Evolutionary conservation across 2,329 filamentous ascomycete genomes (phyloP).

Genomic region (Ophiocordyceps camponoti-leonardi): DNA sequence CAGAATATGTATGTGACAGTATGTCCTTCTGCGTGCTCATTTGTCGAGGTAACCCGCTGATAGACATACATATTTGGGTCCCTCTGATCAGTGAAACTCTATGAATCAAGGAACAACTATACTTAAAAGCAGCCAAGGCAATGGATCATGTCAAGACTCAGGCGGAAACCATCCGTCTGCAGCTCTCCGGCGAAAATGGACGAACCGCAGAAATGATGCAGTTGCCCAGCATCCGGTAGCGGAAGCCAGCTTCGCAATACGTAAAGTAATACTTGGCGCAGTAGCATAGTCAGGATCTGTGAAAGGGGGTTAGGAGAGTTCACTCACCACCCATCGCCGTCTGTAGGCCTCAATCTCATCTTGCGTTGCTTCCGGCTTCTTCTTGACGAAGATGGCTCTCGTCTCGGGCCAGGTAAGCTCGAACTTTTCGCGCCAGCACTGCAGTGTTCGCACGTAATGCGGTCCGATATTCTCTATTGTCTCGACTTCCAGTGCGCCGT

Average conservation of each 20-base stretch:
- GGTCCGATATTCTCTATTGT: slow-evolving; percentile 54
- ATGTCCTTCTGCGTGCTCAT: too few relatives aligned
- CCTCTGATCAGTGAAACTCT: too few relatives aligned
- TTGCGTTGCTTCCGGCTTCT: slow-evolving; percentile 39
- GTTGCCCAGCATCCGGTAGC: background rate
- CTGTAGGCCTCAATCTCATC: slow-evolving; percentile 48
- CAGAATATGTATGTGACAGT: too few relatives aligned
- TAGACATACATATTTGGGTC: too few relatives aligned
- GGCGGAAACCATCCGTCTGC: background rate
- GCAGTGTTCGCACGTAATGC: slow-evolving; percentile 52
- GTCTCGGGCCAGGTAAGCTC: slow-evolving; percentile 12
- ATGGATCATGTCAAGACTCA: background rate
- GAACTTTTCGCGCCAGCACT: slow-evolving; percentile 51
- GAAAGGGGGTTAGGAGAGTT: background rate
- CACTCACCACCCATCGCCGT: slow-evolving; percentile 49
- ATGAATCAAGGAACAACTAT: background rate
- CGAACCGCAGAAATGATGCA: background rate
- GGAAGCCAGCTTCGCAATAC: background rate
- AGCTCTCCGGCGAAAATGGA: background rate
- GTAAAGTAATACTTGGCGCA: background rate
- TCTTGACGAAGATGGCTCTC: slow-evolving; percentile 34
- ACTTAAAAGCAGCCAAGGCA: too few relatives aligned
- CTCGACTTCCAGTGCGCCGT: slow-evolving; percentile 25
- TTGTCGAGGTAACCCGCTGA: too few relatives aligned
- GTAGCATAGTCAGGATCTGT: background rate